Conservation (phyloP, 208 protist genomes). For the Trichomonas tenax region DNA sequence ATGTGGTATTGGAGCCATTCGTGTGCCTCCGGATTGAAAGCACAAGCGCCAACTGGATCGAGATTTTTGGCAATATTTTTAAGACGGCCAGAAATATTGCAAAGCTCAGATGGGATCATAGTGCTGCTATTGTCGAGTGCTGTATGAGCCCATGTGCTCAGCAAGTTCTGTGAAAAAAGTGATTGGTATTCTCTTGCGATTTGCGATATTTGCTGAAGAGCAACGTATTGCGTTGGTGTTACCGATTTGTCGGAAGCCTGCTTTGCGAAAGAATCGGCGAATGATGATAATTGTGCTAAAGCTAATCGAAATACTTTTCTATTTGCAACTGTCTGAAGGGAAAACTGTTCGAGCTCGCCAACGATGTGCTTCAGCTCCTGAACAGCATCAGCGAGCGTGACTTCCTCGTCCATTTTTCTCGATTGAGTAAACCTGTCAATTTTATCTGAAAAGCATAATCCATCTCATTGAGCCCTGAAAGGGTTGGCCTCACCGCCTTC, state of each 20-base stretch:
- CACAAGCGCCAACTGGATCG: not conserved
- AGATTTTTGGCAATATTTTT: not conserved
- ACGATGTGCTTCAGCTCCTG: not conserved
- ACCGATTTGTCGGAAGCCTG: not conserved
- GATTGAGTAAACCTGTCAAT: too few species aligned
- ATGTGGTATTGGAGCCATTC: not conserved
- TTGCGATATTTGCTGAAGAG: not conserved
- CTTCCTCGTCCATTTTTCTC: not conserved
- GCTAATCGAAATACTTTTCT: not conserved
- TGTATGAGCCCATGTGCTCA: not conserved
- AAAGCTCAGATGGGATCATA: not conserved
- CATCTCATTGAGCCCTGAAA: too few species aligned
- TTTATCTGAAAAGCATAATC: too few species aligned
- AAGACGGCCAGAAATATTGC: not conserved
- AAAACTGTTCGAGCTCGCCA: not conserved
- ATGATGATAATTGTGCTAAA: not conserved
- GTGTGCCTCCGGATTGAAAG: not conserved
- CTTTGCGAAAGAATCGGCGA: not conserved
- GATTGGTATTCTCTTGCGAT: not conserved
- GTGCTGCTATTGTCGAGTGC: not conserved
- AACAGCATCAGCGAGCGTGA: not conserved
- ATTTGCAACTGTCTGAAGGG: not conserved
- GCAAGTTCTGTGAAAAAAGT: not conserved
- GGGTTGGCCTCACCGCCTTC: too few species aligned
- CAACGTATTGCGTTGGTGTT: not conserved